A percentile compares a stretch with the other conserved stretches of the same genome.
Evolutionary conservation across 441 rosid species (phyloP).

Genomic region (Macaranga tanarius): DNA sequence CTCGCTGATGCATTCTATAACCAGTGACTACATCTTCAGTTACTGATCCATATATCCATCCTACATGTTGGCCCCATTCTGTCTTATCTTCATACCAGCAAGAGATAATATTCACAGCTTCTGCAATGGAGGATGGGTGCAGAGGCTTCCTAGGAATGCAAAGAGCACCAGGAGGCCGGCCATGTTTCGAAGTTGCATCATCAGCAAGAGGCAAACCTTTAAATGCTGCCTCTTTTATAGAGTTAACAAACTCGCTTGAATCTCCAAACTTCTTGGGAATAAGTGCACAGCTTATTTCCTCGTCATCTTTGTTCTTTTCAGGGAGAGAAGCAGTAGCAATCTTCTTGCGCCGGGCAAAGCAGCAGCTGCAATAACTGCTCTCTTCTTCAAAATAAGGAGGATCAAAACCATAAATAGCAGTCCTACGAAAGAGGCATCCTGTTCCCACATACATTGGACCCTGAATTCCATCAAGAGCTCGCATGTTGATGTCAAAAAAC

Average conservation of each 20-base stretch:
- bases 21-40: constrained; percentile 80
- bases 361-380: constrained; percentile 18
- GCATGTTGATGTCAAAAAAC: constrained; percentile 88
- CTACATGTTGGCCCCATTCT: constrained; percentile 72
- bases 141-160: constrained; percentile 72
- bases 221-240: constrained; percentile 77
- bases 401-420: constrained; percentile 77
- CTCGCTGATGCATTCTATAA: constrained; percentile 71
- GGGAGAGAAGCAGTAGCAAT: too few species aligned
- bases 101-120: constrained; percentile 76
- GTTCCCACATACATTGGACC: constrained; percentile 94
- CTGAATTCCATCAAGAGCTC: constrained; percentile 84
- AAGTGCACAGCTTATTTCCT: constrained; percentile 62
- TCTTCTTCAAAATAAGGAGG: constrained; percentile 50
- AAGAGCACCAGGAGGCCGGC: constrained; percentile 78
- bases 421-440: constrained; percentile 83
- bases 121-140: constrained; percentile 81
- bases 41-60: constrained; percentile 78
- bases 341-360: constrained; percentile 17
- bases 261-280: constrained; percentile 70
- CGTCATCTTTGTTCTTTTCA: constrained; percentile 46
- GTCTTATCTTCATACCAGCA: constrained; percentile 82
- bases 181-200: constrained; percentile 54
- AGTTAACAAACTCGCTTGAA: constrained; percentile 61
- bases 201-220: constrained; percentile 69